Evolutionary conservation across 2,329 filamentous ascomycete species (phyloP).

Genomic region (Ilyonectria robusta): DNA sequence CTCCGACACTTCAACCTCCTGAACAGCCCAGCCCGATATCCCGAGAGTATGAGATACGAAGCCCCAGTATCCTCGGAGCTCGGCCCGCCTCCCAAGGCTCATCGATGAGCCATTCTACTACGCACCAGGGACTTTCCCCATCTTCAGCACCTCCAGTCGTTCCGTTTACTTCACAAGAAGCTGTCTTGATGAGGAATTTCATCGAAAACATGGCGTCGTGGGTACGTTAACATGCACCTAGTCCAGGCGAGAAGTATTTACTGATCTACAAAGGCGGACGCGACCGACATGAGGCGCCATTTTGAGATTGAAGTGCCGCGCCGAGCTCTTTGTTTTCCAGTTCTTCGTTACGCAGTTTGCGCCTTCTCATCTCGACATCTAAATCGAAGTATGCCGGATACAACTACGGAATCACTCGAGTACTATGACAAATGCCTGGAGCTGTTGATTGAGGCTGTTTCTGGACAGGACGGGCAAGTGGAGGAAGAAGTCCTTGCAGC

Average conservation of each 20-base stretch:
- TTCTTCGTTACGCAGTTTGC: slow-evolving; percentile 35
- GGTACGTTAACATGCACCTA: background rate
- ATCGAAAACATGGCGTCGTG: slow-evolving; percentile 33
- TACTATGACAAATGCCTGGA: slow-evolving; percentile 34
- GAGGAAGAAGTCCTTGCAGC: slow-evolving; percentile 31
- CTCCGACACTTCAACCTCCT: slow-evolving; percentile 4
- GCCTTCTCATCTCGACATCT: slow-evolving; percentile 35
- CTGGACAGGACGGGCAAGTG: slow-evolving; percentile 28
- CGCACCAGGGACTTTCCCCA: slow-evolving; percentile 23
- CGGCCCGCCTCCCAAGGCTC: slow-evolving; percentile 25
- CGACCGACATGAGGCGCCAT: slow-evolving; percentile 33
- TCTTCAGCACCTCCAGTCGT: slow-evolving; percentile 18
- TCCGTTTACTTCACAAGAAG: slow-evolving; percentile 27
- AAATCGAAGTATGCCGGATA: slow-evolving; percentile 25
- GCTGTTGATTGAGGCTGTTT: slow-evolving; percentile 32
- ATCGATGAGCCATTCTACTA: slow-evolving; percentile 19
- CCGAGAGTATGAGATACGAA: slow-evolving; percentile 12
- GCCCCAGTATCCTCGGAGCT: slow-evolving; percentile 15
- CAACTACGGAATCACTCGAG: slow-evolving; percentile 28
- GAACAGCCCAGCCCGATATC: background rate
- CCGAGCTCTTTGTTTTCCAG: slow-evolving; percentile 31
- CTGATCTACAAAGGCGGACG: slow-evolving; percentile 21
- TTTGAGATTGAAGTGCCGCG: slow-evolving; percentile 38
- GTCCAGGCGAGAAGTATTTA: background rate
- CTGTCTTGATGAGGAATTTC: slow-evolving; percentile 32